Evolutionary conservation across 306 rosid species (phyloP).

Genomic region (Cucurbita ficifolia): DNA sequence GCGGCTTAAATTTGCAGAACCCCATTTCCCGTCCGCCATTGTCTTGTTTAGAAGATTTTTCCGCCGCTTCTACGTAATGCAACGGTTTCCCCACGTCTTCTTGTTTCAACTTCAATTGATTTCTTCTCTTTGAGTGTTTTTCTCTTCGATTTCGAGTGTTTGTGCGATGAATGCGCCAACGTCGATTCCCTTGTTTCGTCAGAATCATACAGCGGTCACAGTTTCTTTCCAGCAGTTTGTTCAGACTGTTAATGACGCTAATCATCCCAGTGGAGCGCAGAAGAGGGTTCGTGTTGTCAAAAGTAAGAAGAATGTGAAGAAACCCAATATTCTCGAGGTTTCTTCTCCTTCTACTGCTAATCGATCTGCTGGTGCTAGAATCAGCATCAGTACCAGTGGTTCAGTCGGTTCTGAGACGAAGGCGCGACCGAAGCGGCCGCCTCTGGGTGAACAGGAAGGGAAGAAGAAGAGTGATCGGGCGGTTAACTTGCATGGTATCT

Average conservation of each 20-base stretch:
- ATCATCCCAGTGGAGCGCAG: background rate
- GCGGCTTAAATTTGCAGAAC: background rate
- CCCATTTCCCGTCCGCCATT: background rate
- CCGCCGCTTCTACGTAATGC: background rate
- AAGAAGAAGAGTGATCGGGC: background rate
- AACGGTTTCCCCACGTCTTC: background rate
- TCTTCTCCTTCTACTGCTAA: background rate
- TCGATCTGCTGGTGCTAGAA: background rate
- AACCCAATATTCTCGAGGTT: background rate
- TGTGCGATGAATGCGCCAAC: background rate
- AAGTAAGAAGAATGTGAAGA: background rate
- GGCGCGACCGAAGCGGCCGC: background rate
- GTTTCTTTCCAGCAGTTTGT: conserved; percentile 5
- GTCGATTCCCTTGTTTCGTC: background rate
- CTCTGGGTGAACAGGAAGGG: background rate
- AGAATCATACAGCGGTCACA: background rate
- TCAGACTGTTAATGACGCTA: background rate
- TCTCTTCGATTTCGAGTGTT: background rate
- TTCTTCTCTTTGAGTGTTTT: background rate
- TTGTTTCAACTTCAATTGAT: background rate
- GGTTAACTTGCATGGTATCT: conserved; percentile 7
- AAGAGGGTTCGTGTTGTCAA: background rate
- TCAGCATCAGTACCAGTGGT: background rate
- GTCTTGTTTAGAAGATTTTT: background rate
- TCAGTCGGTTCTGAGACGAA: background rate